Percentiles rank a stretch among this genome's conserved stretches.
These are phyloP conservation scores for Entomortierella lignicola DNA, from an alignment of 192 early-diverging fungal genomes.

Conservation along the genomic window DNA sequence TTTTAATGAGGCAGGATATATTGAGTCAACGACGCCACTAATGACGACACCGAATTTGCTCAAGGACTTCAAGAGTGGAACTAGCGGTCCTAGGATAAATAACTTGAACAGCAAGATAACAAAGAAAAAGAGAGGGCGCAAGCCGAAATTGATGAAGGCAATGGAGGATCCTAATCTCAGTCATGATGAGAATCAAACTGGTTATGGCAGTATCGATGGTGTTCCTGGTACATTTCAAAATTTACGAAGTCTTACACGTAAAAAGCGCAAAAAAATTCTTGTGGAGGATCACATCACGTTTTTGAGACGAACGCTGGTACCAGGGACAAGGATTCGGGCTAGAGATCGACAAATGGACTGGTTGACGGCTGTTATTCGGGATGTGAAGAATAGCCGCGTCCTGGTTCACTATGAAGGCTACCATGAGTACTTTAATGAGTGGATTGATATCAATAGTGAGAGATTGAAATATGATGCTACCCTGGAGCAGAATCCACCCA, in stretches of 20 bases:
- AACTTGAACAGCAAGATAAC: constrained; percentile 9
- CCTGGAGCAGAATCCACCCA: constrained; percentile 12
- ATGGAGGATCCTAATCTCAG: constrained; percentile 8
- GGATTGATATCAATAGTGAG: constrained; percentile 78
- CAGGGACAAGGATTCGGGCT: constrained; percentile 60
- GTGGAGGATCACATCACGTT: constrained; percentile 27
- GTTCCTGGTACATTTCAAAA: constrained; percentile 17
- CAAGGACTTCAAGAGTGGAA: not conserved
- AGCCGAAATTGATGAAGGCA: not conserved
- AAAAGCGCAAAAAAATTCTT: constrained; percentile 14
- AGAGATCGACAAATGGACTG: constrained; percentile 72
- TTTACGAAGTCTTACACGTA: constrained; percentile 29
- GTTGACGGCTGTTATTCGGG: constrained; percentile 66
- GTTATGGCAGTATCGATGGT: no score
- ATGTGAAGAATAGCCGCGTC: constrained; percentile 67
- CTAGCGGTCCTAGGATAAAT: not conserved
- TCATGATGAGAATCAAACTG: constrained; percentile 1
- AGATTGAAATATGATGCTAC: constrained; percentile 46
- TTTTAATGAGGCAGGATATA: constrained; percentile 47
- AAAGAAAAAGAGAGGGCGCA: constrained; percentile 9
- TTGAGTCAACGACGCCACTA: no score
- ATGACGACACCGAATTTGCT: not conserved
- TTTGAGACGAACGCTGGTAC: constrained; percentile 36
- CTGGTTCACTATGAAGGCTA: constrained; percentile 71
- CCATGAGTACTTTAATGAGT: constrained; percentile 66